Percentiles rank a stretch among this genome's conserved stretches.
phyloP scores from a whole-genome alignment of 2,329 filamentous ascomycete genomes.

The Diaporthe amygdali region DNA sequence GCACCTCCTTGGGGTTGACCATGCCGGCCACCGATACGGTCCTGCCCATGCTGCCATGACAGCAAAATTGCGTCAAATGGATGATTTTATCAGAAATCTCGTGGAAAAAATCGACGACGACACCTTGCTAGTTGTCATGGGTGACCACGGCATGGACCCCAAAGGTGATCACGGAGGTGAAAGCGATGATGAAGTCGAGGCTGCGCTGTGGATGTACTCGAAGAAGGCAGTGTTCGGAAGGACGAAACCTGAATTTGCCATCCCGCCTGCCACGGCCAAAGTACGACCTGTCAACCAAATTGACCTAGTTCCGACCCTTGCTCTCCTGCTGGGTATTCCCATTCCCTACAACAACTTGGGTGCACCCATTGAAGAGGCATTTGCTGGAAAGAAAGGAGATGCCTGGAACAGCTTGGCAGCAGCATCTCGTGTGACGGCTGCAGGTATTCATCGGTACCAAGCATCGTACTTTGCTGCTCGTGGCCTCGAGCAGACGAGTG shows the following conservation, averaged over 20 bases:
- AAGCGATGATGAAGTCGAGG: constrained; percentile 93
- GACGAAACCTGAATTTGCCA: constrained; percentile 61
- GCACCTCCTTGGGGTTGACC: constrained; percentile 93
- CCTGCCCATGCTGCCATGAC: constrained; percentile 93
- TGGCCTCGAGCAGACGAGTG: constrained; percentile 67
- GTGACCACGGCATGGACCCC: constrained; percentile 97
- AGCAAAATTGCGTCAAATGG: constrained; percentile 90
- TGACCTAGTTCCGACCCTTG: constrained; percentile 90
- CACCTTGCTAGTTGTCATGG: constrained; percentile 93
- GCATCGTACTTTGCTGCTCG: constrained; percentile 78
- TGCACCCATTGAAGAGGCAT: constrained; percentile 91
- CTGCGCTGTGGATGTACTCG: constrained; percentile 98
- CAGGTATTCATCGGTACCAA: constrained; percentile 90
- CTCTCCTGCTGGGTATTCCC: constrained; percentile 85
- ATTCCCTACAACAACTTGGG: constrained; percentile 97
- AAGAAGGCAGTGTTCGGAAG: constrained; percentile 86
- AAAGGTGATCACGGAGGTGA: constrained; percentile 99
- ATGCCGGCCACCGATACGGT: constrained; percentile 95
- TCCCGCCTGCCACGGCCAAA: constrained; percentile 75
- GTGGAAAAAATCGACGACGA: constrained; percentile 77
- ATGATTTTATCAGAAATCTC: constrained; percentile 75
- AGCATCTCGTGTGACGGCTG: constrained; percentile 78
- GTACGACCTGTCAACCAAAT: constrained; percentile 82
- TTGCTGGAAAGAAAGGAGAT: constrained; percentile 71
- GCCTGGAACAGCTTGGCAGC: constrained; percentile 79